Evolutionary conservation across 2,329 filamentous ascomycete genomes (phyloP), one percentile per base, ranked within the genome.

Genomic region (Ambrosiella beaveri): DNA sequence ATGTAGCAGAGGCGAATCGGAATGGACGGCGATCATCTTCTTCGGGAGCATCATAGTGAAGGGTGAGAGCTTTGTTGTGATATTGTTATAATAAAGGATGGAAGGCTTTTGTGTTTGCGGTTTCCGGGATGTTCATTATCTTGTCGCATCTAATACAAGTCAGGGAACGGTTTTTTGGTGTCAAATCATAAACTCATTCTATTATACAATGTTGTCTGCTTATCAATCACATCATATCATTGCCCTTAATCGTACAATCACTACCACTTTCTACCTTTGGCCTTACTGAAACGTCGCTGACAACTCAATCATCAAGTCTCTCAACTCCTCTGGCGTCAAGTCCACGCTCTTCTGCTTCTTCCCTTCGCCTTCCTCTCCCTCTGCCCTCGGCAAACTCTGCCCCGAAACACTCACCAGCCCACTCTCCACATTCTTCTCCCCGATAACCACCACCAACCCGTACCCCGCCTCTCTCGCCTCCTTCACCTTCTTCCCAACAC

Each of bases 391-490:
- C 12, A 73, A 64, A 15, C 68, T 67, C 1, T 66, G 65, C 37
- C 73, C 64, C 57, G 77, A 73, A 38, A 73, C 75, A 36, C 66
- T 77, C 38, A 89, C 72, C n/a, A 73, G 76, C 44, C 74, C 73
- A 12, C 73, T 74, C n/a, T 73, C 70, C 1, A 86, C 69, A 63
- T 90, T 81, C 58, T 75, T 75, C 37, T 80, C 73, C 0, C 89
- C 89, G 9, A 93, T 73, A 1, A 89, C 81, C 38, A 88, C 75
- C 56, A 93, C 80, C 58, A 86, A 73, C 57, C 85, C 81, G 67
- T 90, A 93, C 45, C 82, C 83, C 68, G 82, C 84, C 53, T 70
- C 67, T 62, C 79, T 83, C n/a, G 88, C 88, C 65, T 86, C 80
- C 38, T 76, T 75, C 19, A 88, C 76, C 68, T 93, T 94, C 66